These are phyloP conservation scores for Rhodotorula sp. DNA, from an alignment of 1,284 basidiomycete species.

Conservation along the genomic window DNA sequence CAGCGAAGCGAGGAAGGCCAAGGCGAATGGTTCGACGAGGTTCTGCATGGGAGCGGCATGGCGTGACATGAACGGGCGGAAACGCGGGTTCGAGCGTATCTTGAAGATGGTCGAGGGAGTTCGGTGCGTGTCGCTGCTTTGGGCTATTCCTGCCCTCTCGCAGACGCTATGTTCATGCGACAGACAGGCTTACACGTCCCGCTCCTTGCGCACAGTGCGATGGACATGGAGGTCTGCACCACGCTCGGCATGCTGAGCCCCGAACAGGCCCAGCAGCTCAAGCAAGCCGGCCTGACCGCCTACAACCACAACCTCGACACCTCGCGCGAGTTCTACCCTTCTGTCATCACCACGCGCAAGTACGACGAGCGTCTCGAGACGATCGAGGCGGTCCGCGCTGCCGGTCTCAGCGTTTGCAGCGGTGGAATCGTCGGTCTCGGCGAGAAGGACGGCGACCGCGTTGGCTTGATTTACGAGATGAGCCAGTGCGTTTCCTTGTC, in stretches of 20 bases:
- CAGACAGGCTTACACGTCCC: neutral
- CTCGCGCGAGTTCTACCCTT: constrained; percentile 83
- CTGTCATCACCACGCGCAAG: constrained; percentile 92
- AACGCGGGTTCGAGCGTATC: constrained; percentile 91
- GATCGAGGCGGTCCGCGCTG: constrained; percentile 83
- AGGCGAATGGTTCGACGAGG: constrained; percentile 91
- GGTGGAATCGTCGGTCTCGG: constrained; percentile 95
- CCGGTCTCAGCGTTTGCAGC: constrained; percentile 95
- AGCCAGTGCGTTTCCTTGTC: constrained; percentile 61
- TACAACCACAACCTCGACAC: constrained; percentile 99
- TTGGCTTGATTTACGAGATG: constrained; percentile 93
- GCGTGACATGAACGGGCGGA: constrained; percentile 90
- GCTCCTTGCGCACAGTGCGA: constrained; percentile 38
- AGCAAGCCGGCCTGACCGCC: constrained; percentile 92
- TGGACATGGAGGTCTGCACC: constrained; percentile 75
- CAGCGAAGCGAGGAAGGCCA: constrained; percentile 72
- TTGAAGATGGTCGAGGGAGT: constrained; percentile 77
- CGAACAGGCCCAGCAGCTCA: constrained; percentile 87
- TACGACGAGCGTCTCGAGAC: constrained; percentile 92
- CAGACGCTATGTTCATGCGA: constrained; percentile 7
- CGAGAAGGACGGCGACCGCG: constrained; percentile 83
- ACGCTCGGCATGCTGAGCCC: constrained; percentile 94
- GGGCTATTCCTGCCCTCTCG: too few species aligned
- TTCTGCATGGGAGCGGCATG: constrained; percentile 99
- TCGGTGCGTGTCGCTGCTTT: constrained; percentile 51